These are phyloP conservation scores for Laetiporus sulphureus DNA, from an alignment of 1,284 basidiomycete genomes.

Conservation along the genomic window DNA sequence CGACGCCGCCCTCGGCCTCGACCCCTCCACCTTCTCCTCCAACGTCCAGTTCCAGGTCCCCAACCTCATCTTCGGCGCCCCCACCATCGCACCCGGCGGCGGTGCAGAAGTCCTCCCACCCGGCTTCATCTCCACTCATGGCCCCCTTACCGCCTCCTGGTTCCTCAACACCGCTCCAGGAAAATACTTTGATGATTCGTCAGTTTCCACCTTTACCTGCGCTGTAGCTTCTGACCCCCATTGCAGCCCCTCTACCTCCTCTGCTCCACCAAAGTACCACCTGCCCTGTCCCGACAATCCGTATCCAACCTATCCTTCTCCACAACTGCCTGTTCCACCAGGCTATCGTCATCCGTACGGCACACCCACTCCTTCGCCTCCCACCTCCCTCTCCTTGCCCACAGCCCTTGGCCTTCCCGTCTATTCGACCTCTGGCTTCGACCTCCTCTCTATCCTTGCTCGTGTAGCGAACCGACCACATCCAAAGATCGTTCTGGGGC, in stretches of 20 bases:
- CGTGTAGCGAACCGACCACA: constrained; percentile 72
- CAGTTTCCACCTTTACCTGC: not conserved
- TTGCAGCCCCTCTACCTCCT: constrained; percentile 1
- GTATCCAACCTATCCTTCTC: constrained; percentile 4
- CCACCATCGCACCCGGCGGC: constrained; percentile 56
- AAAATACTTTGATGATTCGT: constrained; percentile 14
- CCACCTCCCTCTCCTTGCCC: constrained; percentile 3
- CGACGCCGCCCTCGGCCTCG: constrained; percentile 4
- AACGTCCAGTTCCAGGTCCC: constrained; percentile 56
- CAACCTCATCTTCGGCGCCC: constrained; percentile 48
- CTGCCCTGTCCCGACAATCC: not conserved
- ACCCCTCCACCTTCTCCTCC: constrained; percentile 20
- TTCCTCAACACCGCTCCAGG: constrained; percentile 39
- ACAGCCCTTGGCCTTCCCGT: constrained; percentile 31
- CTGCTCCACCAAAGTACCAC: not conserved
- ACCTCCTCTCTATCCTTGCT: constrained; percentile 78
- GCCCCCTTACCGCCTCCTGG: constrained; percentile 35
- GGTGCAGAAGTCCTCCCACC: constrained; percentile 59
- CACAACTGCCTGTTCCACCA: constrained; percentile 7
- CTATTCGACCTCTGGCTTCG: constrained; percentile 88
- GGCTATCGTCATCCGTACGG: constrained; percentile 4
- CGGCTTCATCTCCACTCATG: constrained; percentile 20
- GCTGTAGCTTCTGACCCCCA: not conserved
- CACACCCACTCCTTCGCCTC: constrained; percentile 4
- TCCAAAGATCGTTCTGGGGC: constrained; percentile 77